A percentile compares a stretch with the other conserved stretches of the same genome.
These are phyloP conservation scores for Massarina eburnea DNA, from an alignment of 2,329 filamentous ascomycete species.

Conservation along the genomic window DNA sequence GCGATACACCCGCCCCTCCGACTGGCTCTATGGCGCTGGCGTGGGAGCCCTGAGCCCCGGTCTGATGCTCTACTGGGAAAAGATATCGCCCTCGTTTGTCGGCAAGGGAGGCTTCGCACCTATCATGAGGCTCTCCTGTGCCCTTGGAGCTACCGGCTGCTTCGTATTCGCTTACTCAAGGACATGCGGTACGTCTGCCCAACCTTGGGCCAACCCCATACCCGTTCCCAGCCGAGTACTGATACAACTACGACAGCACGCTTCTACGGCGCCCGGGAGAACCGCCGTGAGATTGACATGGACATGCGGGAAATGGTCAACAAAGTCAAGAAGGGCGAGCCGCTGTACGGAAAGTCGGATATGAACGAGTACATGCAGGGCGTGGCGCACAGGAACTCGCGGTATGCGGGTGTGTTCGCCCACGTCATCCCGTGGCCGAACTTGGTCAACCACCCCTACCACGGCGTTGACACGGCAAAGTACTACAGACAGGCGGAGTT, in stretches of 20 bases:
- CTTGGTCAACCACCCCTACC: slow-evolving; percentile 85
- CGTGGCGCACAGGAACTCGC: slow-evolving; percentile 86
- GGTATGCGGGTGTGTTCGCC: slow-evolving; percentile 82
- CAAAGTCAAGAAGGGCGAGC: slow-evolving; percentile 89
- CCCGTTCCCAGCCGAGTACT: slow-evolving; percentile 1
- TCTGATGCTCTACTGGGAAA: slow-evolving; percentile 78
- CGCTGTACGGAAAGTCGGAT: slow-evolving; percentile 79
- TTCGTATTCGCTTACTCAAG: slow-evolving; percentile 85
- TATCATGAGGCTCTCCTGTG: slow-evolving; percentile 76
- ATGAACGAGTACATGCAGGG: slow-evolving; percentile 91
- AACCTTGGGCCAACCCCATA: background rate
- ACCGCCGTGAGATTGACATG: slow-evolving; percentile 86
- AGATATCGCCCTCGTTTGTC: slow-evolving; percentile 79
- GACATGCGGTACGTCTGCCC: slow-evolving; percentile 69
- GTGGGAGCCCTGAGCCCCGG: slow-evolving; percentile 73
- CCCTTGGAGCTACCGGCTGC: slow-evolving; percentile 73
- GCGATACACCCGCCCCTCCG: slow-evolving; percentile 79
- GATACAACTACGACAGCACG: slow-evolving; percentile 62
- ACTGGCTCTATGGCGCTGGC: slow-evolving; percentile 72
- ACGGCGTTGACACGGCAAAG: slow-evolving; percentile 97
- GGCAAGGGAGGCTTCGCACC: slow-evolving; percentile 80
- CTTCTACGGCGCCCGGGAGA: slow-evolving; percentile 95
- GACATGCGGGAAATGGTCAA: slow-evolving; percentile 98
- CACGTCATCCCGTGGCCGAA: slow-evolving; percentile 96
- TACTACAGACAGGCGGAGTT: slow-evolving; percentile 95